Percentiles rank a stretch among this genome's conserved stretches.
Evolutionary conservation across 169 alveolate species (phyloP).

Genomic region (Babesia divergens): DNA sequence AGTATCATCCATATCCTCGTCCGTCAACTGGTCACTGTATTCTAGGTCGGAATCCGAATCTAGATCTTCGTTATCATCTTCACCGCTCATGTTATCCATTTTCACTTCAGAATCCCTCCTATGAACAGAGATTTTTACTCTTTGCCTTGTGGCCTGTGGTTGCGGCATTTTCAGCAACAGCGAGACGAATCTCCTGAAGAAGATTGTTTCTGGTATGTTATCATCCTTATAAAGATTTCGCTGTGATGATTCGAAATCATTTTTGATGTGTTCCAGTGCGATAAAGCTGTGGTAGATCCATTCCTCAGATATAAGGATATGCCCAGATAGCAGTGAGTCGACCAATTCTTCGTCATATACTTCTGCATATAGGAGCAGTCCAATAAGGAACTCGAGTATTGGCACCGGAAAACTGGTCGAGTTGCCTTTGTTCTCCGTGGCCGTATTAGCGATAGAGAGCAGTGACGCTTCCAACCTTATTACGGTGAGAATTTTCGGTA

Average conservation of each 20-base stretch:
- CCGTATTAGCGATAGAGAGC: neutral
- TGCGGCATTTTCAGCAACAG: neutral
- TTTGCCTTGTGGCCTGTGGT: neutral
- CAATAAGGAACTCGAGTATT: conserved; percentile 2
- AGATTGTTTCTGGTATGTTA: neutral
- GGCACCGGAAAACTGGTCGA: neutral
- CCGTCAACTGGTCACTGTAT: neutral
- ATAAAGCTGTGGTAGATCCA: neutral
- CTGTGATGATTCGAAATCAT: neutral
- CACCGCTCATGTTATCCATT: neutral
- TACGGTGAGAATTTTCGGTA: conserved; percentile 4
- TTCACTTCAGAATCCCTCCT: neutral
- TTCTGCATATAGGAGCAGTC: neutral
- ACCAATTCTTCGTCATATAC: neutral
- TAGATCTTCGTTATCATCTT: neutral
- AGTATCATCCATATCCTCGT: neutral
- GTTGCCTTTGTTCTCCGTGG: neutral
- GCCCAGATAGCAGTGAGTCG: neutral
- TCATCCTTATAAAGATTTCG: neutral
- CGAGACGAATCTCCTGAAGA: neutral
- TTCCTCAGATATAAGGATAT: neutral
- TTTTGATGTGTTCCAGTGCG: conserved; percentile 6
- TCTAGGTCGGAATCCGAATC: conserved; percentile 21
- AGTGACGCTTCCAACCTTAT: conserved; percentile 9
- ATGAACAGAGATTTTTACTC: neutral